Base-by-base conservation (phyloP, 73 alveolate genomes). In the Vitrella brassicaformis region DNA sequence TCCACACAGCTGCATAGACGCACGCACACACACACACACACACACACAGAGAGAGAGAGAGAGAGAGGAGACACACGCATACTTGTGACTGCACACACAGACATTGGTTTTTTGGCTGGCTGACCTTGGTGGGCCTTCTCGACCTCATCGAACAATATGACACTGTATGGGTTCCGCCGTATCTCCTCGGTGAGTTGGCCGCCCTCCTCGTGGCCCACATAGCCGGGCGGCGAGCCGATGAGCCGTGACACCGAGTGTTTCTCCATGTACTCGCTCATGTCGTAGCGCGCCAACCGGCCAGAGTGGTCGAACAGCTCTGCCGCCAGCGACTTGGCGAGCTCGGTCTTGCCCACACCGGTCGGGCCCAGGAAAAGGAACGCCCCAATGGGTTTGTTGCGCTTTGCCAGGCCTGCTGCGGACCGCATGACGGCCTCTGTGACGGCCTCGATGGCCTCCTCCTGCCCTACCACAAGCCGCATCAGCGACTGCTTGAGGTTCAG, bases 191-290 rank as follows among this genome's bases (percentile, higher is more conserved):
- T 80, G n/a, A 80, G 73, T 31, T 80, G 80, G 26, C 87, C 87
- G 1, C 87, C 87, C 64, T 75, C 85, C 10, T 29, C 73, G 25
- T 71, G 75, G 0, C 87, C 87, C 56, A 80, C 85, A 19, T 69
- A 70, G 27, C 87, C 87, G 0, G 87, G 87, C 14, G 85, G 81
- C 7, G 85, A 74, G 19, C 85, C 85, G 56, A 78, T 65, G 25
- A 78, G 68, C 28, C 85, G 66, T 14, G 81, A 69, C 31, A 78
- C 85, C 27, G 85, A 74, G 71, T 78, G 85, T 47, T 78, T 74
- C 68, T 78, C 85, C 85, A 78, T 78, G 73, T 78, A 78, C 66
- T 78, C 85, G 28, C 78, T 64, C 85, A 78, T 78, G 81, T 78
- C 85, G 28, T 28, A 28, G 19, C 79, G 67, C 28, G 45, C 46